These are phyloP conservation scores for Tolypocladium album DNA, from an alignment of 2,329 filamentous ascomycete species.

Conservation along the genomic window DNA sequence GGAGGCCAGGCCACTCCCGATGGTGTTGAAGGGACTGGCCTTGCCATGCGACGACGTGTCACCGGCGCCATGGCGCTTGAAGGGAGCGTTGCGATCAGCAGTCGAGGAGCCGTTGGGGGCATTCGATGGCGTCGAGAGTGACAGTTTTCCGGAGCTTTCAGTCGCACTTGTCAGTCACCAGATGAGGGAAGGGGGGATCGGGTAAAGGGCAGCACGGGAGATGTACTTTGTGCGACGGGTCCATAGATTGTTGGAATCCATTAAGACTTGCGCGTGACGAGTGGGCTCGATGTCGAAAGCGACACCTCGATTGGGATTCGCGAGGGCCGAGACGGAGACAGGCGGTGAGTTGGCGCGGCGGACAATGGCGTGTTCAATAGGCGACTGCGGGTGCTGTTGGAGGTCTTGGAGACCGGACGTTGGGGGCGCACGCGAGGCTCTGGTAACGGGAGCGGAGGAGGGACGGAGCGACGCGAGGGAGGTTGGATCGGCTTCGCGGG, in stretches of 20 bases:
- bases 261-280: conserved; percentile 26
- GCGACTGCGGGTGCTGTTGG: background rate
- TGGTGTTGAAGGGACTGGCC: conserved; percentile 68
- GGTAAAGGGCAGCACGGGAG: background rate
- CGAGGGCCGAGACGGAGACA: conserved; percentile 6
- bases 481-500: background rate
- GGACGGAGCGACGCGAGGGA: background rate
- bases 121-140: conserved; percentile 63
- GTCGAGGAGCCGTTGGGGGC: conserved; percentile 38
- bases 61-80: conserved; percentile 67
- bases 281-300: conserved; percentile 6
- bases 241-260: conserved; percentile 54
- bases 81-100: conserved; percentile 49
- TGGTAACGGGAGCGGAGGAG: background rate
- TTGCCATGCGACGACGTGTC: conserved; percentile 62
- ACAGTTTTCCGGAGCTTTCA: conserved; percentile 75
- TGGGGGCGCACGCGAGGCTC: background rate
- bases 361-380: background rate
- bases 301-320: conserved; percentile 11
- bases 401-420: background rate
- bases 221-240: conserved; percentile 70
- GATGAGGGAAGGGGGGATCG: background rate
- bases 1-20: conserved; percentile 41
- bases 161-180: conserved; percentile 9
- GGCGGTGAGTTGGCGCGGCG: background rate